Base-by-base conservation (phyloP, 176 grass and related monocot genomes). In the Hordeum marinum region DNA sequence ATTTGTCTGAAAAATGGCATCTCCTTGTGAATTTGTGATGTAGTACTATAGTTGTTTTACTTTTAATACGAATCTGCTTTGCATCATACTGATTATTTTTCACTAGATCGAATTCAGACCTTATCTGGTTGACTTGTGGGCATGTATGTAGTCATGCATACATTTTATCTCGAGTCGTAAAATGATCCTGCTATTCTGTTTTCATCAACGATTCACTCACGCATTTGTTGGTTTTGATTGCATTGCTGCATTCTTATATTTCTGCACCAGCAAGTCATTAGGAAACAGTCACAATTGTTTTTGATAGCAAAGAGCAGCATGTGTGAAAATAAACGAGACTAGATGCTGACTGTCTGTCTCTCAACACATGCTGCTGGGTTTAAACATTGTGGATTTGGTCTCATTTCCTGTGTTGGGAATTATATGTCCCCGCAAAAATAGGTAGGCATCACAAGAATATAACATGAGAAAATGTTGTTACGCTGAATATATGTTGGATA, bases 401-500 rank as follows among this genome's bases (percentile, higher is more conserved):
- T 98, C 95, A 98, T 98, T 90, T 95, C 85, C 95, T 95, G 95
- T 59, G 91, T 90, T 64, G 95, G 95, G 58, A 98, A 98, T 95
- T 98, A 80, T 95, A 98, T 83, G 4, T 41, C 95, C 95, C 95
- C 92, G 76, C 74, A 84, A 40, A 54, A 4, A 75, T 11, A 72
- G 61, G 25, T 86, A 68, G 9, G 34, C 41, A 78, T 18, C 5
- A 63, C 46, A 82, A 26, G 21, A 60, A 75, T 57, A 25, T 6
- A 70, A 64, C 71, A 85, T 11, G 17, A 80, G 1, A 7, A 76
- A 23, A 8, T 43, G 73, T 12, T 78, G 18, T 32, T 32, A 32
- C 39, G 37, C 26, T 46, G 55, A 63, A 70, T 13, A 81, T 63
- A 81, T 63, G 36, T 9, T 70, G 31, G 24, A 71, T 42, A 42